Evolutionary conservation across 164 flowering plant genomes (phyloP).

Genomic region (Chloranthus sessilifolius): DNA sequence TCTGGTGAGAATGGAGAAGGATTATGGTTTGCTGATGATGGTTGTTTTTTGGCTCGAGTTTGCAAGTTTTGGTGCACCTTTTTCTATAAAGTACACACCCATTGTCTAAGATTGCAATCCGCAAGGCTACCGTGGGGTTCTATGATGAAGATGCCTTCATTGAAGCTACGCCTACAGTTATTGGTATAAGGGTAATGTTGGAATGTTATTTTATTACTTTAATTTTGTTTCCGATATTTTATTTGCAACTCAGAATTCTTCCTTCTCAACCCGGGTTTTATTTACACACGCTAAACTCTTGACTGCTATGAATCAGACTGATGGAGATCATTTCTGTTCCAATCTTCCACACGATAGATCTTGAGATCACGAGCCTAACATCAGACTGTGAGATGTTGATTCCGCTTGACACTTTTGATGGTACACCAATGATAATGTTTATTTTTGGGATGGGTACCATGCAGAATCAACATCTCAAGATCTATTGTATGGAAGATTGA

Average conservation of each 20-base stretch:
- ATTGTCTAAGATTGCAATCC: conserved; percentile 5
- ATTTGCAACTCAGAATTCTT: neutral
- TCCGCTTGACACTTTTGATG: too few species aligned
- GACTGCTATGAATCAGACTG: neutral
- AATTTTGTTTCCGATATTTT: neutral
- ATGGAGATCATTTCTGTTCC: too few species aligned
- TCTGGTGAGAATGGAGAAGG: neutral
- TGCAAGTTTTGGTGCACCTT: too few species aligned
- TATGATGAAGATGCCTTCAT: neutral
- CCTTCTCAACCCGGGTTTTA: neutral
- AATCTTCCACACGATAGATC: neutral
- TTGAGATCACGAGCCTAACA: neutral
- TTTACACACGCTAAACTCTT: neutral
- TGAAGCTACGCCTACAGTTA: neutral
- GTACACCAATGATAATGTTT: too few species aligned
- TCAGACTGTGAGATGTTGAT: neutral
- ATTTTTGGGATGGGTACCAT: too few species aligned
- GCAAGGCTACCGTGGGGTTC: neutral
- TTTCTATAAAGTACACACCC: neutral
- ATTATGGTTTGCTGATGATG: too few species aligned
- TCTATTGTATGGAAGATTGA: too few species aligned
- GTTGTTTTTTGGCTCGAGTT: too few species aligned
- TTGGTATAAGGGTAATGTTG: conserved; percentile 4
- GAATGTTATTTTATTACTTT: neutral
- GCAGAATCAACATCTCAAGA: too few species aligned